Conservation (phyloP, 2,329 filamentous ascomycete species). For the Pseudogymnoascus sp. region DNA sequence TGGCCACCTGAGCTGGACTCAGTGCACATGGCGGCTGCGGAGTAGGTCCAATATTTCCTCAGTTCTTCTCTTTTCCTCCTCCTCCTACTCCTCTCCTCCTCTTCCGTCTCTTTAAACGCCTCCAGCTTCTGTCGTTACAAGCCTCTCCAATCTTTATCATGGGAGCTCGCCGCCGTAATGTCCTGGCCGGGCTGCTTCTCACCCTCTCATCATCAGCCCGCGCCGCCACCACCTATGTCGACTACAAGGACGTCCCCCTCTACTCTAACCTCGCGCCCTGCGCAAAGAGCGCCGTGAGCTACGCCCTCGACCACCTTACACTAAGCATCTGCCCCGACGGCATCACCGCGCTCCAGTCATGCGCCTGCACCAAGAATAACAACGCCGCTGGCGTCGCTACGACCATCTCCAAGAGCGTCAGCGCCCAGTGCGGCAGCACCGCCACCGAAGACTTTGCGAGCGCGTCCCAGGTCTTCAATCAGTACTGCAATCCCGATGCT, state of each 20-base stretch:
- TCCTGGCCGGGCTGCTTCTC: not conserved
- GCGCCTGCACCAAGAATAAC: slow-evolving; percentile 37
- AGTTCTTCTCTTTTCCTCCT: not conserved
- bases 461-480: slow-evolving; percentile 35
- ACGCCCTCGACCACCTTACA: slow-evolving; percentile 37
- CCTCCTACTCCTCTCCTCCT: not conserved
- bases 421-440: slow-evolving; percentile 36
- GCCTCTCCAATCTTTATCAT: not conserved
- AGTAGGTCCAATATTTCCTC: slow-evolving; percentile 1
- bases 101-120: not conserved
- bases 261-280: slow-evolving; percentile 38
- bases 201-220: not conserved
- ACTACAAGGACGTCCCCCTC: slow-evolving; percentile 13
- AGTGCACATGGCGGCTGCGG: not conserved
- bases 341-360: slow-evolving; percentile 39
- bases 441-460: slow-evolving; percentile 42
- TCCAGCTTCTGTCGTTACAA: slow-evolving; percentile 1
- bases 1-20: no score
- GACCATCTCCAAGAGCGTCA: slow-evolving; percentile 33
- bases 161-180: not conserved
- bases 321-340: slow-evolving; percentile 35
- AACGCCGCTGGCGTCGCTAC: not conserved
- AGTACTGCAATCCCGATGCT: slow-evolving; percentile 40
- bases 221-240: not conserved
- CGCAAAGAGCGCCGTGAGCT: slow-evolving; percentile 37